Conservation (phyloP, 768 basidiomycete genomes). For the Podaxis sp. region DNA sequence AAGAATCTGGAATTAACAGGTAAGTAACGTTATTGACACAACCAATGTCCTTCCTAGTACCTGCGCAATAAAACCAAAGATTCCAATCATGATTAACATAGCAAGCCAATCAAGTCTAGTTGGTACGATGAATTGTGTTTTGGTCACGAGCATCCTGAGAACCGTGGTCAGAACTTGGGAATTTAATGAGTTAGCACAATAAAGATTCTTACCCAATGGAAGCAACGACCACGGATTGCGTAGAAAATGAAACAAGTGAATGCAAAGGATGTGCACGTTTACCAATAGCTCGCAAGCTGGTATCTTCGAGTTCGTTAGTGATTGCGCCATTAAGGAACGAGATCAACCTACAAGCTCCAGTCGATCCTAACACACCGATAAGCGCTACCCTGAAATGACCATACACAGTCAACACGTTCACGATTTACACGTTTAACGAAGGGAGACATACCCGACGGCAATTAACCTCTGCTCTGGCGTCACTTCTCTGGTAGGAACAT, state of each 20-base stretch:
- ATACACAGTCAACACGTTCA: not conserved
- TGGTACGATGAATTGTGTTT: slow-evolving; percentile 41
- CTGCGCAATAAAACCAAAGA: slow-evolving; percentile 51
- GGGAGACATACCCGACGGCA: slow-evolving; percentile 52
- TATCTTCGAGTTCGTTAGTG: slow-evolving; percentile 25
- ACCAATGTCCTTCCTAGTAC: slow-evolving; percentile 17
- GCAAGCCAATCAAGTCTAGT: slow-evolving; percentile 39
- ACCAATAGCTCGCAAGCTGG: slow-evolving; percentile 57
- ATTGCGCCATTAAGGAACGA: not conserved
- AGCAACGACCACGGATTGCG: slow-evolving; percentile 44
- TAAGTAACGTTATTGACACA: not conserved
- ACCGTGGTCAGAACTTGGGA: not conserved
- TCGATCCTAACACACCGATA: slow-evolving; percentile 62
- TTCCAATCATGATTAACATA: slow-evolving; percentile 44
- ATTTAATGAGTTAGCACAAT: not conserved
- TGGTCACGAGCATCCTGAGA: slow-evolving; percentile 41
- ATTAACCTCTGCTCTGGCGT: slow-evolving; percentile 44
- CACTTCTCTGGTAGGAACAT: slow-evolving; percentile 28
- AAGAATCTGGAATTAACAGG: slow-evolving; percentile 10
- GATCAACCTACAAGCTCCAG: slow-evolving; percentile 61
- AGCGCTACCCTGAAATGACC: slow-evolving; percentile 49
- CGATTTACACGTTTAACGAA: not conserved
- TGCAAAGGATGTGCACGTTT: slow-evolving; percentile 72
- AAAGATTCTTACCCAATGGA: slow-evolving; percentile 29
- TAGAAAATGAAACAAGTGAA: slow-evolving; percentile 61